Conservation (phyloP, 768 basidiomycete species). For the Naganishia vishniacii region DNA sequence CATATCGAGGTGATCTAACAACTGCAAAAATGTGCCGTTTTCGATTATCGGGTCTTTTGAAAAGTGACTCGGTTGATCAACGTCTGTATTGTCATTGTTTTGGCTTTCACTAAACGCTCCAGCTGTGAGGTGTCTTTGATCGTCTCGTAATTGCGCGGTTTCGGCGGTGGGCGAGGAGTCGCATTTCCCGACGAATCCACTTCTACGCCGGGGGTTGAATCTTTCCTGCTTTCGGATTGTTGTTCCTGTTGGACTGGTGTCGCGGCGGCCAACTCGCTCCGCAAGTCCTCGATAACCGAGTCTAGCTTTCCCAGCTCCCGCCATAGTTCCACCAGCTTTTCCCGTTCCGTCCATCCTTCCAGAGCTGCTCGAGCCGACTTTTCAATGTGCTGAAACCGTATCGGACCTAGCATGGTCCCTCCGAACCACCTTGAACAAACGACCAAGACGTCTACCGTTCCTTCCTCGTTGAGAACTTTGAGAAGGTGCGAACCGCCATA, state of each 20-base stretch:
- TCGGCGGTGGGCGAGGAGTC: not conserved
- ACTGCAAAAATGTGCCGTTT: too few species aligned
- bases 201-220: too few species aligned
- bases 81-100: constrained; percentile 20
- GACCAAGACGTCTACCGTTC: constrained; percentile 29
- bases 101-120: constrained; percentile 26
- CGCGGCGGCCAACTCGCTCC: constrained; percentile 15
- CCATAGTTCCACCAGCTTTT: constrained; percentile 11
- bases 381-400: constrained; percentile 27
- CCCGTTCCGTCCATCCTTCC: constrained; percentile 1
- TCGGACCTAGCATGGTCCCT: constrained; percentile 26
- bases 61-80: constrained; percentile 9
- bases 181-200: not conserved
- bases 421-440: constrained; percentile 30
- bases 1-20: too few species aligned
- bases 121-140: constrained; percentile 22
- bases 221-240: too few species aligned
- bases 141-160: constrained; percentile 1
- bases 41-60: not conserved
- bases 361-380: constrained; percentile 20
- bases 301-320: constrained; percentile 24
- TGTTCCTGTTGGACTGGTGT: too few species aligned
- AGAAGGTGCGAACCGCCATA: constrained; percentile 22
- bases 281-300: constrained; percentile 21
- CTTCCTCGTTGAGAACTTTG: constrained; percentile 27